Evolutionary conservation across 768 basidiomycete genomes (phyloP).

Genomic region (Pleurotus salmoneostramineus): DNA sequence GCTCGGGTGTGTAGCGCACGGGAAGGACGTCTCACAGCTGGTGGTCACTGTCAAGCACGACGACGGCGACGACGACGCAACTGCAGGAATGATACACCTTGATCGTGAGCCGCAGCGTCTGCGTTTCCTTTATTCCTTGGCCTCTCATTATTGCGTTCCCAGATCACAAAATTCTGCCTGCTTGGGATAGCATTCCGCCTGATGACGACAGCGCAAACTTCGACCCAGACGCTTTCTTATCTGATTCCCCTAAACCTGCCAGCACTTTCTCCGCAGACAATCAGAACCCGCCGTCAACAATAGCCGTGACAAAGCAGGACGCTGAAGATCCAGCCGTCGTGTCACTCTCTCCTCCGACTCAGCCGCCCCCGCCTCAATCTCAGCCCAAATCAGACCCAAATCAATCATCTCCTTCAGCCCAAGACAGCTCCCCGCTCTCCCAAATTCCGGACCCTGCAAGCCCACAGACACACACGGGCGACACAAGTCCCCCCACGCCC

Average conservation of each 20-base stretch:
- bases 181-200: slow-evolving; percentile 28
- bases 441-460: slow-evolving; percentile 47
- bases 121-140: slow-evolving; percentile 32
- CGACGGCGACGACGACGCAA: background rate
- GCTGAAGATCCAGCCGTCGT: slow-evolving; percentile 12
- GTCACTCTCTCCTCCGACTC: slow-evolving; percentile 14
- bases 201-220: slow-evolving; percentile 18
- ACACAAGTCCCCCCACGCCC: background rate
- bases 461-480: slow-evolving; percentile 19
- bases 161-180: slow-evolving; percentile 21
- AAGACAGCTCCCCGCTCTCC: slow-evolving; percentile 55
- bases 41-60: background rate
- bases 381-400: slow-evolving; percentile 21
- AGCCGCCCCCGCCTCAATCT: slow-evolving; percentile 15
- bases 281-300: slow-evolving; percentile 4
- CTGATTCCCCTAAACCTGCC: slow-evolving; percentile 15
- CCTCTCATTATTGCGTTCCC: slow-evolving; percentile 27
- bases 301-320: slow-evolving; percentile 18
- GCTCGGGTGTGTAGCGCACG: background rate
- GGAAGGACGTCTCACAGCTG: background rate
- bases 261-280: slow-evolving; percentile 12
- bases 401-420: slow-evolving; percentile 20
- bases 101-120: slow-evolving; percentile 46
- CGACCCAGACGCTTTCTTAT: slow-evolving; percentile 6
- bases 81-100: slow-evolving; percentile 43